Evolutionary conservation across 148 eudicot genomes (phyloP).

Genomic region (Persicaria tinctoria): DNA sequence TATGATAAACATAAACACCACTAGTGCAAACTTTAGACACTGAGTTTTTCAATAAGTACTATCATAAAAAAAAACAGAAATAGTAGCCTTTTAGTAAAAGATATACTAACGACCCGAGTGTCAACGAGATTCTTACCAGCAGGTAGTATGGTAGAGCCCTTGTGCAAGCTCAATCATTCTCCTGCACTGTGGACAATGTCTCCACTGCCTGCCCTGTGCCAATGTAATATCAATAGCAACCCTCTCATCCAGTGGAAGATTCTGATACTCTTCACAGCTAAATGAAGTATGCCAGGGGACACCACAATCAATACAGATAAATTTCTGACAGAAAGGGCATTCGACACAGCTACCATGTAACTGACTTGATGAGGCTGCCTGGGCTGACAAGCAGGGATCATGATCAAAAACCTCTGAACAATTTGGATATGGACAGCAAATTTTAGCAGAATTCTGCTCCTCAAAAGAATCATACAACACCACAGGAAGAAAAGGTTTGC

Average conservation of each 20-base stretch:
- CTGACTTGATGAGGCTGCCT: slow-evolving; percentile 47
- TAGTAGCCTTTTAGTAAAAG: background rate
- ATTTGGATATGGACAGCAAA: slow-evolving; percentile 57
- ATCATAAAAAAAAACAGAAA: background rate
- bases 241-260: slow-evolving; percentile 48
- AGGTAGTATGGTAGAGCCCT: slow-evolving; percentile 64
- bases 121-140: slow-evolving; percentile 42
- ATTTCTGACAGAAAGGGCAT: slow-evolving; percentile 59
- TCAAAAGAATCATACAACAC: slow-evolving; percentile 43
- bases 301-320: slow-evolving; percentile 53
- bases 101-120: background rate
- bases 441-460: slow-evolving; percentile 35
- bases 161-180: slow-evolving; percentile 57
- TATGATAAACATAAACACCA: background rate
- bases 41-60: no score
- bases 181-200: slow-evolving; percentile 60
- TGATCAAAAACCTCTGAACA: slow-evolving; percentile 59
- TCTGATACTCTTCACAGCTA: slow-evolving; percentile 67
- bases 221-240: slow-evolving; percentile 41
- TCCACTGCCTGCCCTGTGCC: slow-evolving; percentile 54
- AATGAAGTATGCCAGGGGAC: slow-evolving; percentile 69
- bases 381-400: slow-evolving; percentile 38
- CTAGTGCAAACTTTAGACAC: no score
- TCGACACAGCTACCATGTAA: slow-evolving; percentile 45
- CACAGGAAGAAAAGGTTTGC: slow-evolving; percentile 60